Evolutionary conservation across 2,329 filamentous ascomycete genomes (phyloP).

Genomic region (Stemphylium vesicarium): DNA sequence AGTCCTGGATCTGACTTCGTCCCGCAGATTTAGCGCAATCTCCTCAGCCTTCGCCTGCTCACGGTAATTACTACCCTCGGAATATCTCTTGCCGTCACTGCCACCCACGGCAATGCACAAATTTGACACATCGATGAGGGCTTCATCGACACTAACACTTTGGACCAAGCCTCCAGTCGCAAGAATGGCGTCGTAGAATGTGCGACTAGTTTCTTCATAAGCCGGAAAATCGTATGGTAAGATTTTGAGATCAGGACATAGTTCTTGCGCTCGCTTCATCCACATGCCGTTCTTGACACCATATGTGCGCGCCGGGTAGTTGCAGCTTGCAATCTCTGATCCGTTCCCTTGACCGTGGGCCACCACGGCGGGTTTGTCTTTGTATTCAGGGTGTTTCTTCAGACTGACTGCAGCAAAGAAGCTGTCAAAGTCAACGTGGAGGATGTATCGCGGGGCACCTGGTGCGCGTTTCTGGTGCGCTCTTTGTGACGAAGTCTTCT

Average conservation of each 20-base stretch:
- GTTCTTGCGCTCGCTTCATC: conserved; percentile 88
- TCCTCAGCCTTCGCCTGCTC: conserved; percentile 81
- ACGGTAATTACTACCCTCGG: conserved; percentile 72
- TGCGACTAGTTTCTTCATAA: conserved; percentile 87
- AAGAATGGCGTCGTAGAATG: conserved; percentile 86
- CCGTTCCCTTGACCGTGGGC: conserved; percentile 85
- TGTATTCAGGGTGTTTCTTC: conserved; percentile 75
- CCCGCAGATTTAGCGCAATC: conserved; percentile 71
- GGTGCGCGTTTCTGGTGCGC: conserved; percentile 61
- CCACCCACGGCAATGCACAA: conserved; percentile 70
- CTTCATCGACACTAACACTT: conserved; percentile 97
- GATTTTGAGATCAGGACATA: conserved; percentile 85
- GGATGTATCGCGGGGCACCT: conserved; percentile 77
- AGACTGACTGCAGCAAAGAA: conserved; percentile 96
- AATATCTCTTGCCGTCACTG: conserved; percentile 68
- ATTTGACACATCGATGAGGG: conserved; percentile 80
- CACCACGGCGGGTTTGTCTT: conserved; percentile 82
- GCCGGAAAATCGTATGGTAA: conserved; percentile 95
- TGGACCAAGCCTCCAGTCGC: conserved; percentile 83
- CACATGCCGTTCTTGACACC: conserved; percentile 99
- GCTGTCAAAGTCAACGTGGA: conserved; percentile 98
- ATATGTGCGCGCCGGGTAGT: conserved; percentile 85
- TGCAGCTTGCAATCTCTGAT: conserved; percentile 97
- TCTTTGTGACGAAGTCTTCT: conserved; percentile 65
- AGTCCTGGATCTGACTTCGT: conserved; percentile 74